These are phyloP conservation scores for Picochlorum costavermella DNA, from an alignment of 139 green algal genomes.

Conservation along the genomic window DNA sequence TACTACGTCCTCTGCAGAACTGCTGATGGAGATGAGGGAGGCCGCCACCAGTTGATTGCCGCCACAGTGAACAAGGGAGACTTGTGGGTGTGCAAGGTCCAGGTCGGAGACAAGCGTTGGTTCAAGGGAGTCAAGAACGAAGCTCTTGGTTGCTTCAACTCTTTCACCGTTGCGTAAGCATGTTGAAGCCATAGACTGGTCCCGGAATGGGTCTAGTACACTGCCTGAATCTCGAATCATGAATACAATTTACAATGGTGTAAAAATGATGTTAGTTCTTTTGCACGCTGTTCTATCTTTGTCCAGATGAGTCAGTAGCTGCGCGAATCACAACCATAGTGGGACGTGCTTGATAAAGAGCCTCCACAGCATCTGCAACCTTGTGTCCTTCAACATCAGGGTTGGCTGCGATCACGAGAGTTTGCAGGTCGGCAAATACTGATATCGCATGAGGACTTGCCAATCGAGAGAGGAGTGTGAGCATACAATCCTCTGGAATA, in stretches of 20 bases:
- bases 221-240: background rate
- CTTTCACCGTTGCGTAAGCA: conserved; percentile 65
- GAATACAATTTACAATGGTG: background rate
- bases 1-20: conserved; percentile 73
- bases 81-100: conserved; percentile 67
- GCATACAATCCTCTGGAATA: conserved; percentile 13
- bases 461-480: conserved; percentile 11
- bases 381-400: conserved; percentile 8
- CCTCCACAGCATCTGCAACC: conserved; percentile 8
- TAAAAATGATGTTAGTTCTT: too few species aligned
- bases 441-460: background rate
- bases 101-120: conserved; percentile 72
- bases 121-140: conserved; percentile 64
- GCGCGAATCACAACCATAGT: conserved; percentile 16
- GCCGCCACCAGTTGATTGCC: conserved; percentile 89
- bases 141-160: conserved; percentile 31
- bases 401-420: conserved; percentile 26
- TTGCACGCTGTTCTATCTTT: background rate
- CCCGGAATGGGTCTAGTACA: background rate
- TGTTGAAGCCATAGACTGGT: background rate
- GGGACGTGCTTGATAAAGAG: conserved; percentile 7
- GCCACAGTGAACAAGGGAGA: conserved; percentile 79
- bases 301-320: conserved; percentile 6
- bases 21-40: conserved; percentile 94
- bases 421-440: background rate